Evolutionary conservation across 768 basidiomycete genomes (phyloP).

Genomic region (Amanita fuliginea): DNA sequence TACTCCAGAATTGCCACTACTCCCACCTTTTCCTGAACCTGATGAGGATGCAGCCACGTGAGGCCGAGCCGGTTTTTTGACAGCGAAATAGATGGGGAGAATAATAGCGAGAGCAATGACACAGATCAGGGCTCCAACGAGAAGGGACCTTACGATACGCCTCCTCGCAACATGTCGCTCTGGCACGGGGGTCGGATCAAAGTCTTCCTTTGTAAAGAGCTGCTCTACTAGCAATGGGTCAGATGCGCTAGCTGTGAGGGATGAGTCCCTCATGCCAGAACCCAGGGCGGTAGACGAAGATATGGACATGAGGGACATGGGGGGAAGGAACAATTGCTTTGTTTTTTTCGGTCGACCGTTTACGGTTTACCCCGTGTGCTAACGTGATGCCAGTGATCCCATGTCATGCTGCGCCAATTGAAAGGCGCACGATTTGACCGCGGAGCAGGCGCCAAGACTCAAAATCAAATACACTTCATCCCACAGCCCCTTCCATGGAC

Average conservation of each 20-base stretch:
- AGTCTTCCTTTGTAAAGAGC: background rate
- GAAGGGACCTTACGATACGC: background rate
- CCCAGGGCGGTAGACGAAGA: background rate
- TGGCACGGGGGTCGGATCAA: background rate
- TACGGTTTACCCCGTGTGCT: background rate
- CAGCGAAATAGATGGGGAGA: slow-evolving; percentile 22
- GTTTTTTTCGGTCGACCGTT: background rate
- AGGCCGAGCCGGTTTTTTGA: slow-evolving; percentile 17
- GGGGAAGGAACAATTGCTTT: background rate
- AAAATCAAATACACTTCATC: background rate
- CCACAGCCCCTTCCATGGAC: background rate
- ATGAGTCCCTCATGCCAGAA: background rate
- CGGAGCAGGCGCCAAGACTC: background rate
- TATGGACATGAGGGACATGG: background rate
- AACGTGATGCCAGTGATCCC: background rate
- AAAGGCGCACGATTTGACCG: background rate
- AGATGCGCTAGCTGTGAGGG: background rate
- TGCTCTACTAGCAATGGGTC: background rate
- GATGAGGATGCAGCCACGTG: slow-evolving; percentile 5
- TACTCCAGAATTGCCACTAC: background rate
- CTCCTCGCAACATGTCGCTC: background rate
- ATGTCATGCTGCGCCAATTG: background rate
- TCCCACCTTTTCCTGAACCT: background rate
- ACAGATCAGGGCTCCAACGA: slow-evolving; percentile 9
- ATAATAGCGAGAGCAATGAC: slow-evolving; percentile 20